Evolutionary conservation across 768 basidiomycete species (phyloP), one percentile per base, ranked within the genome.

Genomic region (Rhodotorula diobovata): DNA sequence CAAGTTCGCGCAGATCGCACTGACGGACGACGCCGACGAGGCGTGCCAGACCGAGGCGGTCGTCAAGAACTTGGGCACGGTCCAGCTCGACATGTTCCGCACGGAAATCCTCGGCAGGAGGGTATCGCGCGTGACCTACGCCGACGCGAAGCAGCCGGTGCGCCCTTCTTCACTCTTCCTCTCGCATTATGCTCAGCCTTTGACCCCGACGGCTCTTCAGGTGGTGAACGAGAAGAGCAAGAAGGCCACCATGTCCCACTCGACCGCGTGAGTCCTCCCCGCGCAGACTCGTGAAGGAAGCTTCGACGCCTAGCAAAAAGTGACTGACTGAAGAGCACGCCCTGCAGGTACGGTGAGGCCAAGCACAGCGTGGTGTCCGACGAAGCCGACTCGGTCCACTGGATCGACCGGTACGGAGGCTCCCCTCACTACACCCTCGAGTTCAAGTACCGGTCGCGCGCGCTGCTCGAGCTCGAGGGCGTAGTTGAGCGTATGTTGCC

Each of bases 391-490:
- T 5, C 15, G 0, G 37, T 67, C 6, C 6, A 18, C 11, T 73
- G 54, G 34, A 35, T 67, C 43, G 72, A 73, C 32, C 57, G 51
- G 4, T 25, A 41, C 61, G 21, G n/a, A n/a, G n/a, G 34, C 23
- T 32, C 34, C 9, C 65, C 65, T 5, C 30, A 10, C 12, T 23
- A 15, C 7, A 23, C 30, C 10, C 63, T 73, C 51, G 68, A 67
- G 50, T 67, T 73, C 68, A 60, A 66, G 61, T 73, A 73, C 58
- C 65, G 64, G 45, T 61, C 58, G 9, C 35, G 68, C 12, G 34
- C 61, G 10, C 61, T 73, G 12, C 65, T 73, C 46, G 72, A 73
- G 61, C 48, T 73, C 16, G 35, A 61, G 5, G 61, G 46, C 34
- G 64, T 73, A 34, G 57, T 73, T 45, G 46, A 69, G 23, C 50